A percentile compares a stretch with the other conserved stretches of the same genome.
phyloP scores from a whole-genome alignment of 2,329 filamentous ascomycete species.

The Phyllosticta paracitricarpa region DNA sequence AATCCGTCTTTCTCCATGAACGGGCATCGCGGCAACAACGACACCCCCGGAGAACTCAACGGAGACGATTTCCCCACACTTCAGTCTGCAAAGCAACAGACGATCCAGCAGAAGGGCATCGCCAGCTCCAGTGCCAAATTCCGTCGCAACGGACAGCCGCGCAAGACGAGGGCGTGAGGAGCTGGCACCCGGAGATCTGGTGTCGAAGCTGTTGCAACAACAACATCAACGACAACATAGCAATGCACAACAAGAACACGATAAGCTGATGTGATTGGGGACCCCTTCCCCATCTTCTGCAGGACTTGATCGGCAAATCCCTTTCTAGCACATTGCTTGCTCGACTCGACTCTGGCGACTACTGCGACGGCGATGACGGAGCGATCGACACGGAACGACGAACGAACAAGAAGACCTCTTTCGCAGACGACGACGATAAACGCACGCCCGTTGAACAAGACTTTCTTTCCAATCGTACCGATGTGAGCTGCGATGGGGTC shows the following conservation, averaged over 20 bases:
- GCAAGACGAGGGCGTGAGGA: background rate
- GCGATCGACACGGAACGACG: background rate
- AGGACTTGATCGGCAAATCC: slow-evolving; percentile 7
- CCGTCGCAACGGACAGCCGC: slow-evolving; percentile 5
- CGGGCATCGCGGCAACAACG: background rate
- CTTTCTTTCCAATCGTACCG: background rate
- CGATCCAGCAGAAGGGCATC: background rate
- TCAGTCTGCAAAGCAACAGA: background rate
- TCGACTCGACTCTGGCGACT: background rate
- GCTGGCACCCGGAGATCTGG: background rate
- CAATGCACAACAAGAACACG: background rate
- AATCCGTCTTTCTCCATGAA: background rate
- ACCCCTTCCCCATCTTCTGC: background rate
- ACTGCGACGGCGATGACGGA: background rate
- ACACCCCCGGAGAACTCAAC: background rate
- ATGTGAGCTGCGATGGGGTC: background rate
- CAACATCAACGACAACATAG: background rate
- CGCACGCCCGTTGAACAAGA: background rate
- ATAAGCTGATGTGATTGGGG: background rate
- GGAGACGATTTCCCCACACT: background rate
- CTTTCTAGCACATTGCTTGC: background rate
- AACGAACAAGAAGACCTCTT: background rate
- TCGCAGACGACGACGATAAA: background rate
- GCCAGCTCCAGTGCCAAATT: background rate
- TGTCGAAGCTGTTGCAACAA: background rate